Conservation (phyloP, 805 yeast genomes). For the Saturnispora sekii region DNA sequence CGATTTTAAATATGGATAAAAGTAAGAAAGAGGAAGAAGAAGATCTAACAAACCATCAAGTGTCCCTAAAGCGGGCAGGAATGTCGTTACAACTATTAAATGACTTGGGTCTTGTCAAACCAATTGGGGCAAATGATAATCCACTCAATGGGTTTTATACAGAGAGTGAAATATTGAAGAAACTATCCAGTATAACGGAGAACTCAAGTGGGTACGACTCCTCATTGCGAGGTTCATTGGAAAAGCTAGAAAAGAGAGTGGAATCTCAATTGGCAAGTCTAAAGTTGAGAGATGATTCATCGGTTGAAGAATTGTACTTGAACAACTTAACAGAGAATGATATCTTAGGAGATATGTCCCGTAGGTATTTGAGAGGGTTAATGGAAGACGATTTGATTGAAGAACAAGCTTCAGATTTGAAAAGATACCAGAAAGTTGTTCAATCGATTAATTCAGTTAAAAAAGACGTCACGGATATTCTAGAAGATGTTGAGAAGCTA, state of each 20-base stretch:
- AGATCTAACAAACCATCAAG: not conserved
- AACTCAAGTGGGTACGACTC: conserved; percentile 29
- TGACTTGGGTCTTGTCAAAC: conserved; percentile 1
- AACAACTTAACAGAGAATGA: conserved; percentile 25
- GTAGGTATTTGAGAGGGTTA: conserved; percentile 51
- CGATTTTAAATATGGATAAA: conserved; percentile 8
- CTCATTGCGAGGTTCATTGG: conserved; percentile 24
- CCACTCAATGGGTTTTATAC: conserved; percentile 1
- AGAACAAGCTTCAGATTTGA: conserved; percentile 42
- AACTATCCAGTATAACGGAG: conserved; percentile 9
- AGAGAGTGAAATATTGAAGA: conserved; percentile 7
- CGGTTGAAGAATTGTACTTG: conserved; percentile 16
- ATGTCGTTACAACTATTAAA: conserved; percentile 9
- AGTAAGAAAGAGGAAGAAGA: not conserved
- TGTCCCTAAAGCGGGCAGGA: conserved; percentile 8
- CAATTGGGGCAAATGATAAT: not conserved
- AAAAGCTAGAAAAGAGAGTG: conserved; percentile 21
- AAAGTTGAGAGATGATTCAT: not conserved
- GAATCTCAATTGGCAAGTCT: not conserved
- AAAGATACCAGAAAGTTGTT: conserved; percentile 35
- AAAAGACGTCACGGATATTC: conserved; percentile 23
- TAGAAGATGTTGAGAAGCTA: conserved; percentile 18
- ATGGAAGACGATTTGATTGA: conserved; percentile 52
- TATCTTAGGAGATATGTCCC: conserved; percentile 41
- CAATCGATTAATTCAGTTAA: conserved; percentile 29